Evolutionary conservation across 2,329 filamentous ascomycete species (phyloP), one percentile per base, ranked within the genome.

Genomic region (Colletotrichum salicis): DNA sequence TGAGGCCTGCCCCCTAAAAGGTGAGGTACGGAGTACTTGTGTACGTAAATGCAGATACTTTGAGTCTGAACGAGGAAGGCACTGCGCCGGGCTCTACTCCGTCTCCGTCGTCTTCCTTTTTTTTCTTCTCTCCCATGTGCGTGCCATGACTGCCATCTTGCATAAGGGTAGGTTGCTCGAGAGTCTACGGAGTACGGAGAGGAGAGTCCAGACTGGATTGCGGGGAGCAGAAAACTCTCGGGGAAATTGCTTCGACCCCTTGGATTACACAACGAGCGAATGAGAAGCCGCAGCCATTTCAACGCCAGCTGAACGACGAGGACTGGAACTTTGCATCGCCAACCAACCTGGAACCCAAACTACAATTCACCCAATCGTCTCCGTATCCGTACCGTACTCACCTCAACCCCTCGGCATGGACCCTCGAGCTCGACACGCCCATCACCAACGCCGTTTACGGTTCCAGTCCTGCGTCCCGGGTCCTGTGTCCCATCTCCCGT

Each of bases 261-360:
- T 54, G 31, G 8, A 13, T 7, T 31, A 35, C 0, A 24, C 2
- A 33, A 62, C 13, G 45, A 29, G 27, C 69, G 65, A 70, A 70
- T 71, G n/a, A 29, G 65, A 54, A 7, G 33, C 52, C 22, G 24
- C 37, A 10, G 31, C 35, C 37, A 37, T 31, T 22, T 45, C 33
- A 13, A 62, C 52, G n/a, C 24, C 58, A 70, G 69, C 69, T 71
- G 65, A 70, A 62, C 58, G n/a, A 57, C 37, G 22, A 41, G 5
- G n/a, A 33, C 56, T 58, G 5, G 57, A 57, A 27, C 33, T n/a
- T 15, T 45, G n/a, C 59, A 31, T 58, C 51, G 10, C 52, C 66
- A 69, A 41, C 52, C 66, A 69, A 41, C 22, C 10, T 48, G 41
- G 41, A 48, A 48, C 19, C 41, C 41, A n/a, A n/a, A 48, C 27